Percentiles rank a stretch among this genome's conserved stretches.
Evolutionary conservation across 345 rosid species (phyloP).

Genomic region (Aegle marmelos): DNA sequence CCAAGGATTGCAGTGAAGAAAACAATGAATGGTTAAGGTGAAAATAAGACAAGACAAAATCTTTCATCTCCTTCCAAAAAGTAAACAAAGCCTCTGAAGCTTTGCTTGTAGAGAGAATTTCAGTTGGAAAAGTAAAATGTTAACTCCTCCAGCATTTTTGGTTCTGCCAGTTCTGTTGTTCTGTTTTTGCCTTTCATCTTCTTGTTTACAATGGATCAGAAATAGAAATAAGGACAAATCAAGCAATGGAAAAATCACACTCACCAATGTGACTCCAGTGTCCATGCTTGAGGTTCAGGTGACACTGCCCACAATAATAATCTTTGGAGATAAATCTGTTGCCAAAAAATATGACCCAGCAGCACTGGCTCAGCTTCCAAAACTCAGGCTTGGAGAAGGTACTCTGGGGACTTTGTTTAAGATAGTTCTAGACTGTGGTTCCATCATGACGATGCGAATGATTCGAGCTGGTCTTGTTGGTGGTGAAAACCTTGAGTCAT

Average conservation of each 20-base stretch:
- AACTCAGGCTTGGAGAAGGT: constrained; percentile 37
- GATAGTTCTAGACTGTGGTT: constrained; percentile 33
- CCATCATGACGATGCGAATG: constrained; percentile 22
- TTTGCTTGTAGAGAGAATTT: background rate
- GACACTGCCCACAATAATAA: constrained; percentile 23
- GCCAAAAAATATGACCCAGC: constrained; percentile 18
- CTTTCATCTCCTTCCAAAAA: background rate
- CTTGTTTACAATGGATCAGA: background rate
- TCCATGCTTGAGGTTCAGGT: constrained; percentile 35
- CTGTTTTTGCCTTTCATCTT: background rate
- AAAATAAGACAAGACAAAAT: background rate
- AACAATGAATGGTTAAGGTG: background rate
- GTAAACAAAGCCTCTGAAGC: background rate
- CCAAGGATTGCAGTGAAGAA: constrained; percentile 10
- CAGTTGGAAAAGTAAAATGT: background rate
- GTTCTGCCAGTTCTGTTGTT: background rate
- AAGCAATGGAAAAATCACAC: constrained; percentile 29
- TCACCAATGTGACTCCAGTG: constrained; percentile 25
- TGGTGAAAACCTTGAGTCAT: constrained; percentile 13
- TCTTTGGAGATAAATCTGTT: constrained; percentile 18
- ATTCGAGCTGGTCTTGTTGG: constrained; percentile 16
- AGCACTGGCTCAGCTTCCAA: constrained; percentile 26
- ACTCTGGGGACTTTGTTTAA: constrained; percentile 31
- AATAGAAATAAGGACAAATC: constrained; percentile 1
- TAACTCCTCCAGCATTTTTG: background rate